Conservation (phyloP, 2,329 filamentous ascomycete species). For the Penicillium nordicum region DNA sequence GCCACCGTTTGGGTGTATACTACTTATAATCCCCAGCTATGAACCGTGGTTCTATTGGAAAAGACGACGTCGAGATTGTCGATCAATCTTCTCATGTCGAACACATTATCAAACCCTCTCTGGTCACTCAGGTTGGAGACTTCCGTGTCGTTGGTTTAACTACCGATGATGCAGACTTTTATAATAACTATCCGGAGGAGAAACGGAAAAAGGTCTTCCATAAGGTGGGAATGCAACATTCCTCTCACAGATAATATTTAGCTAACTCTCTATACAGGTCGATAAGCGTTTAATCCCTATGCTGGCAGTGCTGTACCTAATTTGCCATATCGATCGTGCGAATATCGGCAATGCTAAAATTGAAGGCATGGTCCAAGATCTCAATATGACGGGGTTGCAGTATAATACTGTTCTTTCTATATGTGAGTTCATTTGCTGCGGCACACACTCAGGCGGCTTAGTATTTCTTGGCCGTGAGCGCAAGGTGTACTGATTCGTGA, state of each 20-base stretch:
- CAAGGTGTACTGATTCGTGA: not conserved
- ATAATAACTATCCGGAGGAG: constrained; percentile 5
- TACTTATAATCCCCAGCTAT: not conserved
- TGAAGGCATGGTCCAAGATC: constrained; percentile 11
- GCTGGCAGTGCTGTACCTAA: constrained; percentile 16
- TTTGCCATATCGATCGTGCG: constrained; percentile 15
- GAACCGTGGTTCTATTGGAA: constrained; percentile 6
- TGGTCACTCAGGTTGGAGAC: not conserved
- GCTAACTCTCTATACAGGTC: not conserved
- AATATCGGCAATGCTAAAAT: constrained; percentile 23
- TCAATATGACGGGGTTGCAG: constrained; percentile 13
- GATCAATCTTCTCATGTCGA: constrained; percentile 9
- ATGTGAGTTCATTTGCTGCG: not conserved
- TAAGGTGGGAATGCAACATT: not conserved
- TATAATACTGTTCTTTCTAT: constrained; percentile 17
- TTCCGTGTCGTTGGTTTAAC: constrained; percentile 12
- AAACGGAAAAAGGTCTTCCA: constrained; percentile 10
- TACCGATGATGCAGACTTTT: constrained; percentile 14
- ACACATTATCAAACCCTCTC: constrained; percentile 5
- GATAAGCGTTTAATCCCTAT: constrained; percentile 17
- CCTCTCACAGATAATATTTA: not conserved
- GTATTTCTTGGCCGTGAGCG: too few species aligned
- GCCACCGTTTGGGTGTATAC: too few species aligned
- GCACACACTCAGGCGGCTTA: fast-evolving
- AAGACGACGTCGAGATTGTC: constrained; percentile 10